phyloP scores from a whole-genome alignment of 2,329 filamentous ascomycete species.

The Alternaria brassicicola region DNA sequence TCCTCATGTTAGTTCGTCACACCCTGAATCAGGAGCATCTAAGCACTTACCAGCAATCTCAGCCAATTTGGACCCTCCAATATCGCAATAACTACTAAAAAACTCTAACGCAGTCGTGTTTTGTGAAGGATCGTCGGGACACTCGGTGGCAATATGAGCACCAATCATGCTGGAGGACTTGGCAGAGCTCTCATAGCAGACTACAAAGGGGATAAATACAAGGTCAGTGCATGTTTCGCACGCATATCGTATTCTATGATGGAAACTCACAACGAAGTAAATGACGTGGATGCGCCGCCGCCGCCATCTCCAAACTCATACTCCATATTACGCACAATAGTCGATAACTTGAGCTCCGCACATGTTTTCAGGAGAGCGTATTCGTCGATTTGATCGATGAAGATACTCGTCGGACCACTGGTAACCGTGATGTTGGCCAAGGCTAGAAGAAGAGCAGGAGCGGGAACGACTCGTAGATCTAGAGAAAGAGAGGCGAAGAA shows the following conservation, averaged over 20 bases:
- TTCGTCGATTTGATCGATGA: background rate
- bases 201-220: background rate
- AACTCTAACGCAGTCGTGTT: background rate
- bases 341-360: background rate
- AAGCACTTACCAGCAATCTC: background rate
- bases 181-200: constrained; percentile 7
- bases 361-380: background rate
- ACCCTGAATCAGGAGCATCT: background rate
- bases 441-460: background rate
- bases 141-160: background rate
- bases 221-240: background rate
- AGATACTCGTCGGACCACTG: background rate
- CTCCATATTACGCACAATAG: background rate
- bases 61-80: background rate
- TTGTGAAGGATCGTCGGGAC: background rate
- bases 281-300: background rate
- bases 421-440: background rate
- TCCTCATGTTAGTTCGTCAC: background rate
- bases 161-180: constrained; percentile 6
- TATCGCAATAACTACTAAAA: background rate
- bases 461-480: background rate
- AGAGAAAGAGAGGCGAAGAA: background rate
- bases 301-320: background rate
- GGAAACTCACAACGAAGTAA: background rate
- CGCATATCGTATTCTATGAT: background rate